Percentiles rank a stretch among this genome's conserved stretches.
Conservation (phyloP, 2,329 filamentous ascomycete species). For the Kalmusia sp. region DNA sequence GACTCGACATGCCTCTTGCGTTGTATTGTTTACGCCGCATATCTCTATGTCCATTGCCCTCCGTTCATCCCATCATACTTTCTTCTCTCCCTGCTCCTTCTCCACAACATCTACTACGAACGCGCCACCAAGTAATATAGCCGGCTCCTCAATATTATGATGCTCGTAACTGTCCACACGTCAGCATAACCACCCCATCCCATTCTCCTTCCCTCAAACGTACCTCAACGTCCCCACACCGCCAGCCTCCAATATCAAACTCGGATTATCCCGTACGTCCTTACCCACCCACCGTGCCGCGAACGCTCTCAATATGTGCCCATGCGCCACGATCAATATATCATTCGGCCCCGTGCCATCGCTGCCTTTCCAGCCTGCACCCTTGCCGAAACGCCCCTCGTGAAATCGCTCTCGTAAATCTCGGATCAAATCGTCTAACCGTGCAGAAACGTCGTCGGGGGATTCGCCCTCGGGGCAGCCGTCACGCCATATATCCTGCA, state of each 20-base stretch:
- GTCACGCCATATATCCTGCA: conserved; percentile 83
- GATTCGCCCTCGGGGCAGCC: conserved; percentile 85
- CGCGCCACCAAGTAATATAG: conserved; percentile 58
- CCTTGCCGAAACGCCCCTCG: conserved; percentile 59
- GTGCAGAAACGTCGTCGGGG: conserved; percentile 73
- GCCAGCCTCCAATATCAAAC: conserved; percentile 77
- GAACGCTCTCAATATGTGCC: conserved; percentile 86
- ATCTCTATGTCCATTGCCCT: no score
- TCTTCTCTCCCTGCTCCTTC: conserved; percentile 39
- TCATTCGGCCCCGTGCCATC: conserved; percentile 61
- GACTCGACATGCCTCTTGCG: no score
- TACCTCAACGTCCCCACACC: conserved; percentile 60
- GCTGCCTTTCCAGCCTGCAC: conserved; percentile 55
- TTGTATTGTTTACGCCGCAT: no score
- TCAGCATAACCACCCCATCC: no score
- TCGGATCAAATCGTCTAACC: conserved; percentile 77
- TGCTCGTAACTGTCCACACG: conserved; percentile 62
- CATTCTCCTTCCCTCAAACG: no score
- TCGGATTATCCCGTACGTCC: conserved; percentile 75
- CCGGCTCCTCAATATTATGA: conserved; percentile 57
- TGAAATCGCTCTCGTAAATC: conserved; percentile 69
- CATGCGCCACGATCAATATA: conserved; percentile 84
- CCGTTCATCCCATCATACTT: no score
- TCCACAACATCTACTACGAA: conserved; percentile 59
- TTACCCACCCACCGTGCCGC: conserved; percentile 85